A percentile compares a stretch with the other conserved stretches of the same genome.
Conservation (phyloP, 345 rosid species). For the Raphanus sativus region DNA sequence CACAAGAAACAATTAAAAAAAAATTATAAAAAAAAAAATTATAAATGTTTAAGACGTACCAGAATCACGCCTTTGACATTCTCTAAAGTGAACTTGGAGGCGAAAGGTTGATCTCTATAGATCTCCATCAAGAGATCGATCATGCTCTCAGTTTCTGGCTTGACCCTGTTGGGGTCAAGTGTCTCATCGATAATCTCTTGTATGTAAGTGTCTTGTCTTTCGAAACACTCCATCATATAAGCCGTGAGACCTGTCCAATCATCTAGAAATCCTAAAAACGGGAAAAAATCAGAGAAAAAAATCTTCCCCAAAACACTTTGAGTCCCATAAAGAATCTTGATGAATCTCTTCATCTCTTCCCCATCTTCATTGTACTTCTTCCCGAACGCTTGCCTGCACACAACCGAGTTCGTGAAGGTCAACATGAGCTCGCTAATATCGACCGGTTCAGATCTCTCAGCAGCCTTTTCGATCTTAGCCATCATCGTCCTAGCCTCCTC, state of each 20-base stretch:
- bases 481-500: slow-evolving; percentile 39
- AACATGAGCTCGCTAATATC: slow-evolving; percentile 40
- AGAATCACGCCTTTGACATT: slow-evolving; percentile 37
- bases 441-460: background rate
- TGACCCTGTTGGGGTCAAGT: slow-evolving; percentile 33
- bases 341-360: slow-evolving; percentile 39
- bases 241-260: slow-evolving; percentile 29
- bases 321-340: slow-evolving; percentile 33
- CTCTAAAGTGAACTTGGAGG: slow-evolving; percentile 26
- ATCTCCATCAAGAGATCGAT: slow-evolving; percentile 35
- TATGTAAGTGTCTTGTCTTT: slow-evolving; percentile 32
- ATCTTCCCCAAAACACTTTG: slow-evolving; percentile 33
- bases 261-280: slow-evolving; percentile 35
- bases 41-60: slow-evolving; percentile 19
- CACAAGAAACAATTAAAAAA: background rate
- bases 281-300: slow-evolving; percentile 43
- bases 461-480: slow-evolving; percentile 26
- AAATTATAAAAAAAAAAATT: background rate
- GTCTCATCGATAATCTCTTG: slow-evolving; percentile 38
- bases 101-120: slow-evolving; percentile 26
- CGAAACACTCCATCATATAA: slow-evolving; percentile 33
- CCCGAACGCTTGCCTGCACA: slow-evolving; percentile 46
- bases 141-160: slow-evolving; percentile 40
- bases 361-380: slow-evolving; percentile 43
- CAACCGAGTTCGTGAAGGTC: slow-evolving; percentile 35